Base-by-base conservation (phyloP, 225 moss, liverwort and hornwort species). In the Rhytidiadelphus loreus region DNA sequence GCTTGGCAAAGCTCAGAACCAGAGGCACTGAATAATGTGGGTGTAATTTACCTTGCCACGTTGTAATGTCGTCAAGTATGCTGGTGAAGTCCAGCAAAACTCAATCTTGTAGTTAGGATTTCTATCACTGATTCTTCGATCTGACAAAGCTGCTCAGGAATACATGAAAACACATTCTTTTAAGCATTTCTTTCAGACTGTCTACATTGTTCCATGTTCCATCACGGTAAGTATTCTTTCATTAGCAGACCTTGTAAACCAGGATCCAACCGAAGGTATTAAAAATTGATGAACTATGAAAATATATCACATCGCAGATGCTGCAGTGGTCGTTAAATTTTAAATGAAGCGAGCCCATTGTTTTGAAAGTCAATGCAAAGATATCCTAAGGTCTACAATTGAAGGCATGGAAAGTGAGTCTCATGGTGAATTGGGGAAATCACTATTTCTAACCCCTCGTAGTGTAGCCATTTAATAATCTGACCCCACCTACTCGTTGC, bases 1-100 rank as follows among this genome's bases (percentile, higher is more conserved):
- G 68, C 93, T 98, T 50, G 93, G 96, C 77, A 94, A 91, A 82
- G 93, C 95, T 76, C 93, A 93, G 65, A 97, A 96, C 90, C 94
- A 91, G 89, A 92, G 96, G 65, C 92, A 93, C 19, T 94, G 60
- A 89, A 43, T 61, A 81, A 85, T 66, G 57, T 82, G 43, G 25
- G 57, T 66, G 50, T 43, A 58, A 15, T 71, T 79, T 24, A 84
- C 37, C 23, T 48, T 22, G 74, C 37, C 53, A 62, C 33, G 19
- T 79, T 59, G 79, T 79, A 43, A 52, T 65, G 24, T 26, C 52
- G 50, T 77, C 39, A 43, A 80, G 41, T 57, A 16, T 71, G 59
- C 18, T 76, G 25, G 24, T n/a, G 60, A 84, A 43, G 59, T 53
- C 23, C 50, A 80, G 52, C 11, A 78, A 20, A 25, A 76, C 21